A percentile compares a stretch with the other conserved stretches of the same genome.
Conservation (phyloP, 2,329 filamentous ascomycete genomes). For the Trichoderma pleuroti region DNA sequence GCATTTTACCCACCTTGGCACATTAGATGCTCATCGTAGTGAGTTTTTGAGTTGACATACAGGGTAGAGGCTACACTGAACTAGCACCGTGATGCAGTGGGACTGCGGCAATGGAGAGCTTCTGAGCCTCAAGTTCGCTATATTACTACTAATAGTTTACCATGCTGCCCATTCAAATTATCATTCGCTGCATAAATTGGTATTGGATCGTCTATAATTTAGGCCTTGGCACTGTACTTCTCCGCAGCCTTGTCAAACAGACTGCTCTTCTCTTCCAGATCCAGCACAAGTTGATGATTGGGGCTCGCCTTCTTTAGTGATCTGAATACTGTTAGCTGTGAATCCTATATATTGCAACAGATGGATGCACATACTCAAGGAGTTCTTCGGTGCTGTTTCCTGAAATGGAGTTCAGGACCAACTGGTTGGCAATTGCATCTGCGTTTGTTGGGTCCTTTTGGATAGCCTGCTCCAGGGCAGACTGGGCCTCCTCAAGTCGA, state of each 20-base stretch:
- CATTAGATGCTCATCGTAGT: neutral
- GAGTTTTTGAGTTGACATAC: neutral
- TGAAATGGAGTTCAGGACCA: constrained; percentile 73
- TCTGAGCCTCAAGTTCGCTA: neutral
- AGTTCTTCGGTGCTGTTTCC: constrained; percentile 68
- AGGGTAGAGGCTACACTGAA: neutral
- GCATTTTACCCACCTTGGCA: neutral
- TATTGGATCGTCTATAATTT: constrained; percentile 39
- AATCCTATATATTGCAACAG: neutral
- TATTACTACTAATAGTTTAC: constrained; percentile 23
- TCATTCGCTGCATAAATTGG: constrained; percentile 24
- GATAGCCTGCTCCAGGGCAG: constrained; percentile 76
- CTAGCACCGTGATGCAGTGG: neutral
- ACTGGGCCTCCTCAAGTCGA: constrained; percentile 81
- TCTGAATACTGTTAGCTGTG: constrained; percentile 38
- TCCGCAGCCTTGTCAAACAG: constrained; percentile 80
- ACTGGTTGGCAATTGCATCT: constrained; percentile 75
- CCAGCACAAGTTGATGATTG: constrained; percentile 66
- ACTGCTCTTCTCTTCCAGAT: constrained; percentile 80
- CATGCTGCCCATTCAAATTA: constrained; percentile 33
- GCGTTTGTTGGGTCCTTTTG: constrained; percentile 67
- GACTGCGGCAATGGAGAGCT: neutral
- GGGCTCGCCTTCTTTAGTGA: constrained; percentile 57
- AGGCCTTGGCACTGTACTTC: constrained; percentile 84
- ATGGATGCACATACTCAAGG: constrained; percentile 49